Evolutionary conservation across 2,329 filamentous ascomycete genomes (phyloP).

Genomic region (Aspergillus tamarii): DNA sequence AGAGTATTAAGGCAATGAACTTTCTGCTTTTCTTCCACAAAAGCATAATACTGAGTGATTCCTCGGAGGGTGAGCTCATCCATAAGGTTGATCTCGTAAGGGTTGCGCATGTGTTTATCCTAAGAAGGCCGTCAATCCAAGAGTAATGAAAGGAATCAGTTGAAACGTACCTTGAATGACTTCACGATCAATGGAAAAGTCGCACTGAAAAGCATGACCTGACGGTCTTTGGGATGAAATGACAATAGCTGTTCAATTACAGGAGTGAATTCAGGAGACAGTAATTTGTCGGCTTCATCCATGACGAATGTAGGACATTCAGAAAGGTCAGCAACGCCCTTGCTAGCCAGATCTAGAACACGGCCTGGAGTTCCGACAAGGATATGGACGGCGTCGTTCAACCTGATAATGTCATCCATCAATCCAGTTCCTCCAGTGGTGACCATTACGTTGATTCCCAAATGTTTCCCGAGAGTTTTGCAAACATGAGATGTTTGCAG

Average conservation of each 20-base stretch:
- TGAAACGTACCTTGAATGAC: slow-evolving; percentile 69
- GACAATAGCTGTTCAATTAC: slow-evolving; percentile 94
- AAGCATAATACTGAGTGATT: slow-evolving; percentile 99
- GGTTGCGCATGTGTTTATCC: slow-evolving; percentile 95
- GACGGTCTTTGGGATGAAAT: slow-evolving; percentile 95
- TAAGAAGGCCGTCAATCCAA: slow-evolving; percentile 8
- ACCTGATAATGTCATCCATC: slow-evolving; percentile 93
- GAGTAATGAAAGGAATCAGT: slow-evolving; percentile 31
- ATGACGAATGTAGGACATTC: slow-evolving; percentile 98
- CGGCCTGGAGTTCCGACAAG: slow-evolving; percentile 95
- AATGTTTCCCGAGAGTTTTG: slow-evolving; percentile 96
- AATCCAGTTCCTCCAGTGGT: slow-evolving; percentile 94
- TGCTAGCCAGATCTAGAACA: slow-evolving; percentile 94
- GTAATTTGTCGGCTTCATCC: slow-evolving; percentile 98
- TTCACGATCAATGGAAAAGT: slow-evolving; percentile 98
- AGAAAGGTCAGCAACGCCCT: slow-evolving; percentile 93
- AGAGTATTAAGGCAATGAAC: slow-evolving; percentile 98
- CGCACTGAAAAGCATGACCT: slow-evolving; percentile 99
- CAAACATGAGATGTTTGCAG: slow-evolving; percentile 99
- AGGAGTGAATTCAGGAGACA: slow-evolving; percentile 94
- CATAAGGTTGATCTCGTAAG: slow-evolving; percentile 99
- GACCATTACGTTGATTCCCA: slow-evolving; percentile 98
- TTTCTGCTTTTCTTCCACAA: slow-evolving; percentile 99
- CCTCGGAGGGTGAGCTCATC: slow-evolving; percentile 96
- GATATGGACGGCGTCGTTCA: slow-evolving; percentile 94